Evolutionary conservation across 192 early-diverging fungal species (phyloP), one percentile per base, ranked within the genome.

Genomic region (Entomortierella lignicola): DNA sequence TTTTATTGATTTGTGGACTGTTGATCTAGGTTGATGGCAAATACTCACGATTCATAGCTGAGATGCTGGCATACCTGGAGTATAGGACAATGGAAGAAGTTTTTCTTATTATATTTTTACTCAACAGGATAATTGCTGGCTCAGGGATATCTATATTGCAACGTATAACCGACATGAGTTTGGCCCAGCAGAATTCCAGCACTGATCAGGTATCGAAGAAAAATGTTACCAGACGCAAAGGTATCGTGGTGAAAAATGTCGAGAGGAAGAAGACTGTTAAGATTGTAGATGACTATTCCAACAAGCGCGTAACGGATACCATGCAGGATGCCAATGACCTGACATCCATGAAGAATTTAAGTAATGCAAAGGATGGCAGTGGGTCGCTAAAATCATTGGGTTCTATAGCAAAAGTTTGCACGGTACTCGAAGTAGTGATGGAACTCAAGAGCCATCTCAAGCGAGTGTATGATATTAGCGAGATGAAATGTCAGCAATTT

Each of bases 71-170:
- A 0, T 83, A 90, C 2, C 77, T 98, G 12, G 88, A 95, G 57
- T 96, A 90, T 72, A 92, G 91, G 70, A 88, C 86, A 17, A 81
- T 88, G 43, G 96, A 96, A 41, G 97, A 98, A 82, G 87, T 96
- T 18, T 68, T 95, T 25, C 84, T 86, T 52, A 85, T 96, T 7
- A 83, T 94, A 15, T 90, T 94, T 79, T 86, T 89, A 55, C 85
- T 92, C 51, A 89, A 92, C 77, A 83, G 94, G 20, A 81, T 93
- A 4, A 82, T 96, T 32, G 90, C 94, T 1, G 88, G 93, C 21
- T 81, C 87, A 3, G 95, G 91, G 25, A 86, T 90, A 43, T 88
- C 68, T 2, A 37, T 79, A 4, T 23, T 70, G 48, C 55, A 70
- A 26, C 61, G 37, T 23, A n/a, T 53, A 31, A 26, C 50, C 23